Evolutionary conservation across 345 rosid genomes (phyloP).

Genomic region (Linum trigynum): DNA sequence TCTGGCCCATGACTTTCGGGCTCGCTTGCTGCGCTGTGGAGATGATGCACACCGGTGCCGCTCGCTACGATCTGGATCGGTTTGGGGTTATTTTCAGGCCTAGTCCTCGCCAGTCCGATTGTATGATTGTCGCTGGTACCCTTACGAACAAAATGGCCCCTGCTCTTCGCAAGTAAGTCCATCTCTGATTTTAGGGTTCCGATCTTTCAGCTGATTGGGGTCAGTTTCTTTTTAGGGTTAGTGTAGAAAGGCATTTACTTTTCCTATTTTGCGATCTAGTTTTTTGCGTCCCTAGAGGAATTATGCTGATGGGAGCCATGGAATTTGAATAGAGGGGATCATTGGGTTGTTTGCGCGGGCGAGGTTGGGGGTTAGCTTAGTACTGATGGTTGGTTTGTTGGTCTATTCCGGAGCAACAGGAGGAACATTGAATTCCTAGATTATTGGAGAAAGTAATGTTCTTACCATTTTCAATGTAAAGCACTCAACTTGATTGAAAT

Average conservation of each 20-base stretch:
- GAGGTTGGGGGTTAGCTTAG: background rate
- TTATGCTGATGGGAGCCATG: background rate
- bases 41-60: conserved; percentile 99
- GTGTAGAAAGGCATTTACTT: background rate
- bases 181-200: background rate
- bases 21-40: conserved; percentile 99
- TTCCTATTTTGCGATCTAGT: background rate
- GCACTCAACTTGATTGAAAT: background rate
- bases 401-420: background rate
- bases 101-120: conserved; percentile 96
- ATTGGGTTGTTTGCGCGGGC: background rate
- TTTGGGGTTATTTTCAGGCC: conserved; percentile 94
- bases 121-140: conserved; percentile 98
- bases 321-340: background rate
- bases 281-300: background rate
- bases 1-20: conserved; percentile 99
- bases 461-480: background rate
- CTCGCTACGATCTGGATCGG: conserved; percentile 94
- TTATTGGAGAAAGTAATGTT: background rate
- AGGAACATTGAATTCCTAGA: background rate
- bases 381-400: background rate
- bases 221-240: background rate
- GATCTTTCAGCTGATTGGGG: background rate
- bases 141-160: conserved; percentile 99
- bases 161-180: conserved; percentile 81